Base-by-base conservation (phyloP, 192 early-diverging fungal species). In the Backusella morwellensis region DNA sequence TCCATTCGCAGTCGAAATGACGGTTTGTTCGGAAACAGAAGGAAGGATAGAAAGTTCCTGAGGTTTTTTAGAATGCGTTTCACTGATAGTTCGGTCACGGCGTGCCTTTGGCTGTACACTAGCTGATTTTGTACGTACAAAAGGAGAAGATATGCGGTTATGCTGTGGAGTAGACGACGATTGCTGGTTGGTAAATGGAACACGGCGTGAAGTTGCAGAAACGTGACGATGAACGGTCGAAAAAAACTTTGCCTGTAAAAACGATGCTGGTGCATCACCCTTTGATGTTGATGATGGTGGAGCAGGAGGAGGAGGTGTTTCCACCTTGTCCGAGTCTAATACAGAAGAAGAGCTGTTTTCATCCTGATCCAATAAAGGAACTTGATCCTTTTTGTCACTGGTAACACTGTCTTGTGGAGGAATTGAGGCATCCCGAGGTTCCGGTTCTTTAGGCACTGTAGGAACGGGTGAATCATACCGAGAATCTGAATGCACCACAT, bases 211-310 rank as follows among this genome's bases (percentile, higher is more conserved):
- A 63, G 56, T 63, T 63, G 56, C 56, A 63, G 56, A 63, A 63
- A 63, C n/a, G 66, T 72, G 41, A 35, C 47, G 73, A 32, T 75
- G 73, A 21, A 82, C 47, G 35, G 77, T 78, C 2, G 80, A 82
- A 14, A 78, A 75, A 40, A 82, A 82, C 38, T 82, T 82, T 6
- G 76, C 77, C 44, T 82, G 80, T 23, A 82, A 40, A 54, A 82
- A 78, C 5, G 80, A 82, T 0, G 77, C 42, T 4, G 56, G 56
- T n/a, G 56, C 12, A 29, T 63, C 56, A 4, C 11, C 26, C 14
- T 23, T 29, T 14, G 54, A 9, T 59, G 21, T 23, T 59, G 54
- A 11, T 29, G 56, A 12, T 4, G 67, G 35, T 68, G 67, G 32
- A 17, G 29, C 3, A 12, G 67, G 67, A 35, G 67, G 67, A 35